phyloP scores from a whole-genome alignment of 2,329 filamentous ascomycete genomes.

The Sphaceloma murrayae region DNA sequence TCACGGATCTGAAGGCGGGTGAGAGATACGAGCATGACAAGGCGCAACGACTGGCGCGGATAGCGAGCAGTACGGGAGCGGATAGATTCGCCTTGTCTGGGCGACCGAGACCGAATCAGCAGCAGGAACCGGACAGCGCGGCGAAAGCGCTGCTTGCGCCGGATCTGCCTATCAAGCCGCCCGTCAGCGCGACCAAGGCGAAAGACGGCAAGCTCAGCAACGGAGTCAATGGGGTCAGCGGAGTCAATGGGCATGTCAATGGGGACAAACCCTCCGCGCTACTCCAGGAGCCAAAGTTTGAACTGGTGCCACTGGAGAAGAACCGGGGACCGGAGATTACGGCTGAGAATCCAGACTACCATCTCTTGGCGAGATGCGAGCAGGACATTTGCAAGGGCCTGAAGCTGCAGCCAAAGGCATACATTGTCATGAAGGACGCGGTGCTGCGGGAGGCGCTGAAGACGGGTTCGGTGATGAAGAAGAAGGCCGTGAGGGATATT shows the following conservation, averaged over 20 bases:
- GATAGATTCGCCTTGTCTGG: conserved; percentile 70
- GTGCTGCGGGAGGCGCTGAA: conserved; percentile 86
- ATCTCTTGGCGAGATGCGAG: conserved; percentile 77
- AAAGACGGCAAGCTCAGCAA: conserved; percentile 41
- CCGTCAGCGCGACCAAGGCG: conserved; percentile 19
- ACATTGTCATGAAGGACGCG: conserved; percentile 86
- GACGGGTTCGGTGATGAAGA: conserved; percentile 78
- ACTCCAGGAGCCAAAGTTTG: conserved; percentile 20
- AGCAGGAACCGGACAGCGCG: conserved; percentile 60
- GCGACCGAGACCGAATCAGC: conserved; percentile 54
- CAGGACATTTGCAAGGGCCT: conserved; percentile 75
- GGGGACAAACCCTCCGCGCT: conserved; percentile 33
- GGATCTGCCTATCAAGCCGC: conserved; percentile 59
- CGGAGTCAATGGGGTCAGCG: conserved; percentile 45
- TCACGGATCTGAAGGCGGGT: conserved; percentile 74
- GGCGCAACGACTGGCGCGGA: conserved; percentile 56
- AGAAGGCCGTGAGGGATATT: conserved; percentile 84
- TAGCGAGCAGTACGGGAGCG: conserved; percentile 65
- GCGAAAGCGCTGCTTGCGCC: conserved; percentile 68
- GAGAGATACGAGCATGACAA: conserved; percentile 94
- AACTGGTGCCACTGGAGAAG: conserved; percentile 33
- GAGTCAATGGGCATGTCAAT: conserved; percentile 18
- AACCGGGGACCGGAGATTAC: conserved; percentile 57
- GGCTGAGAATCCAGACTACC: conserved; percentile 70
- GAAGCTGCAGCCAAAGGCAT: conserved; percentile 84